These are phyloP conservation scores for Rhodomyrtus tomentosa DNA, from an alignment of 345 rosid species.

Conservation along the genomic window DNA sequence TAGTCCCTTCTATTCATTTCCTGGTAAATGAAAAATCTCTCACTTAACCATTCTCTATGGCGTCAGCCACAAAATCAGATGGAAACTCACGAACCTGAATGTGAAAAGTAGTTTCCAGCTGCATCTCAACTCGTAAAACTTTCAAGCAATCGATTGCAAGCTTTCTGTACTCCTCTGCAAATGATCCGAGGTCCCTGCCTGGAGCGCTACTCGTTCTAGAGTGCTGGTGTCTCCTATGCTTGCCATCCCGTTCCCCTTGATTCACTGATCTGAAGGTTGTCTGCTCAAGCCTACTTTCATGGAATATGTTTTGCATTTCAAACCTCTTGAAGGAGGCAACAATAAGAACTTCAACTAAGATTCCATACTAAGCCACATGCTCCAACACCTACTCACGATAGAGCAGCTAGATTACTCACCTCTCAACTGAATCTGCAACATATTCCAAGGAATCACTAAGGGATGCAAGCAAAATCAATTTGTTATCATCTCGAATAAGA, in stretches of 20 bases:
- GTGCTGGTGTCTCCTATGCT: slow-evolving; percentile 9
- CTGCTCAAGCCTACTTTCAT: slow-evolving; percentile 55
- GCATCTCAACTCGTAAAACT: slow-evolving; percentile 98
- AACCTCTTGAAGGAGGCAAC: slow-evolving; percentile 1
- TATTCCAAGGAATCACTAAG: slow-evolving; percentile 95
- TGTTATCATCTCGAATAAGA: slow-evolving; percentile 89
- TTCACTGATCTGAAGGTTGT: slow-evolving; percentile 36
- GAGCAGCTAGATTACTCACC: slow-evolving; percentile 30
- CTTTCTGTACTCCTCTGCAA: slow-evolving; percentile 89
- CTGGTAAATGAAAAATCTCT: slow-evolving; percentile 31
- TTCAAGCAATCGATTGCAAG: slow-evolving; percentile 93
- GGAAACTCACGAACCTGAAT: slow-evolving; percentile 48
- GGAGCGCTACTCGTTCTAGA: slow-evolving; percentile 26
- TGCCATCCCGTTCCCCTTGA: slow-evolving; percentile 42
- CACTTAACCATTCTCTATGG: not conserved
- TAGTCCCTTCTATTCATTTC: slow-evolving; percentile 86
- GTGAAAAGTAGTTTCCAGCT: slow-evolving; percentile 86
- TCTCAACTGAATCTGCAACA: slow-evolving; percentile 94
- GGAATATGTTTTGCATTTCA: not conserved
- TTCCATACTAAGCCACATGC: not conserved
- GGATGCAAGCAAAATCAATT: slow-evolving; percentile 87
- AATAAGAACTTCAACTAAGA: not conserved
- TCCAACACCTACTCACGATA: not conserved
- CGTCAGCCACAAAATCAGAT: not conserved
- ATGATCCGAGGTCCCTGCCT: slow-evolving; percentile 51